These are phyloP conservation scores for Fusarium pseudoanthophilum DNA, from an alignment of 2,329 filamentous ascomycete species.

Conservation along the genomic window DNA sequence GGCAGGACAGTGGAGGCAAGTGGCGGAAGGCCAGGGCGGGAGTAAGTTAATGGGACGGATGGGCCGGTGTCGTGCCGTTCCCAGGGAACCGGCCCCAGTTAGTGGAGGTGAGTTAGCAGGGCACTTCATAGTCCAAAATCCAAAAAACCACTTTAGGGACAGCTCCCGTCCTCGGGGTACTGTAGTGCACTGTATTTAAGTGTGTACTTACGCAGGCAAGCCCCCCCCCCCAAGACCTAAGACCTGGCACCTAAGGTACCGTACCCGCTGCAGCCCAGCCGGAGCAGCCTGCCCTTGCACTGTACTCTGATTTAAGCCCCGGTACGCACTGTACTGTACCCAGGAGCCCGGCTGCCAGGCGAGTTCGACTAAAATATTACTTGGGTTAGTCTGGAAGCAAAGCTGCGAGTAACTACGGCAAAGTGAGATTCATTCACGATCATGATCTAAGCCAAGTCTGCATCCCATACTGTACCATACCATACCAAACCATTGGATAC, in stretches of 20 bases:
- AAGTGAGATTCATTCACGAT: background rate
- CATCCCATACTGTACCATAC: background rate
- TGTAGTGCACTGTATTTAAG: conserved; percentile 13
- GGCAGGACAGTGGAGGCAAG: conserved; percentile 18
- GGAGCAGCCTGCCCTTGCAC: background rate
- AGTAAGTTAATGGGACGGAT: conserved; percentile 50
- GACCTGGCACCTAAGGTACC: conserved; percentile 5
- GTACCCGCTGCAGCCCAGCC: conserved; percentile 5
- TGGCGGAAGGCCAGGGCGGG: conserved; percentile 49
- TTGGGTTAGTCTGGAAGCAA: background rate
- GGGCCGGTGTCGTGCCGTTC: conserved; percentile 54
- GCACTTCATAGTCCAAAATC: conserved; percentile 17
- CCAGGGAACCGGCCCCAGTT: conserved; percentile 49
- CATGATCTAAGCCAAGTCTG: background rate
- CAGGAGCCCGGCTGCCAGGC: background rate
- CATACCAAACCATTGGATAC: background rate
- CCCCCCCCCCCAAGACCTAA: background rate
- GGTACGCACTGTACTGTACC: background rate
- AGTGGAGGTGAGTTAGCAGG: conserved; percentile 10
- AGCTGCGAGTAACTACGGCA: background rate
- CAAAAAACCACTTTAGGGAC: conserved; percentile 23
- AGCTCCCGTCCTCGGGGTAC: conserved; percentile 8
- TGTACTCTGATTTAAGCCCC: background rate
- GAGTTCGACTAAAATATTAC: background rate
- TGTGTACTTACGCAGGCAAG: background rate